Percentiles rank a stretch among this genome's conserved stretches.
phyloP scores from a whole-genome alignment of 108 stramenopile genomes.

The Bacterosira constricta region DNA sequence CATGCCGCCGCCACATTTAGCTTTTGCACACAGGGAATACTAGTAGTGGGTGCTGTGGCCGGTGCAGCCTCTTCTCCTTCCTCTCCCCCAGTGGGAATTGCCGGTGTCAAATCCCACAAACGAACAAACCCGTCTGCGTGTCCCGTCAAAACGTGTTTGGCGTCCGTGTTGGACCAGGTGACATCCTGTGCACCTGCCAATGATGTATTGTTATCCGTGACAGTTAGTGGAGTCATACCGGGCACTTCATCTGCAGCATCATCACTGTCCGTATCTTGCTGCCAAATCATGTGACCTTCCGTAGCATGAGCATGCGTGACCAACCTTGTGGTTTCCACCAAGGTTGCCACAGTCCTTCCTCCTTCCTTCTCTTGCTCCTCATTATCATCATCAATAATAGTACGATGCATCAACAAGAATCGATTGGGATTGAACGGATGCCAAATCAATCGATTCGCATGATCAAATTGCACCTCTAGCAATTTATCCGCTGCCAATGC shows the following conservation, averaged over 20 bases:
- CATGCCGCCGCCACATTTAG: conserved; percentile 1
- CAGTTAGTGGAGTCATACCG: conserved; percentile 45
- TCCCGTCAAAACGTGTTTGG: conserved; percentile 63
- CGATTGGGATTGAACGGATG: conserved; percentile 86
- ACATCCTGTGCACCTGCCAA: conserved; percentile 54
- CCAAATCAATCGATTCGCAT: conserved; percentile 57
- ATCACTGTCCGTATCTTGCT: background rate
- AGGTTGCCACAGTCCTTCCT: conserved; percentile 53
- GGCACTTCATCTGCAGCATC: conserved; percentile 43
- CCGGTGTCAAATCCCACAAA: conserved; percentile 66
- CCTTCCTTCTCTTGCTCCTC: background rate
- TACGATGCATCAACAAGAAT: conserved; percentile 49
- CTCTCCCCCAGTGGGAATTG: conserved; percentile 4
- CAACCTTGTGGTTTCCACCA: conserved; percentile 73
- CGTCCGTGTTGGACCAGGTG: conserved; percentile 61
- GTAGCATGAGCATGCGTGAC: conserved; percentile 27
- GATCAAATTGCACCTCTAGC: conserved; percentile 45
- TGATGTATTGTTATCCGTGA: background rate
- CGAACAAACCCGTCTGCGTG: conserved; percentile 66
- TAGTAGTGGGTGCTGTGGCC: too few relatives aligned
- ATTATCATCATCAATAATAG: background rate
- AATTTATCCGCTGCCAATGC: conserved; percentile 64
- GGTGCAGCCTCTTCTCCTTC: background rate
- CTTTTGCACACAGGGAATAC: conserved; percentile 7
- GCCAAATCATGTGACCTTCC: conserved; percentile 17